Conservation (phyloP, 495 filamentous ascomycete species). For the Aspergillus sclerotioniger region DNA sequence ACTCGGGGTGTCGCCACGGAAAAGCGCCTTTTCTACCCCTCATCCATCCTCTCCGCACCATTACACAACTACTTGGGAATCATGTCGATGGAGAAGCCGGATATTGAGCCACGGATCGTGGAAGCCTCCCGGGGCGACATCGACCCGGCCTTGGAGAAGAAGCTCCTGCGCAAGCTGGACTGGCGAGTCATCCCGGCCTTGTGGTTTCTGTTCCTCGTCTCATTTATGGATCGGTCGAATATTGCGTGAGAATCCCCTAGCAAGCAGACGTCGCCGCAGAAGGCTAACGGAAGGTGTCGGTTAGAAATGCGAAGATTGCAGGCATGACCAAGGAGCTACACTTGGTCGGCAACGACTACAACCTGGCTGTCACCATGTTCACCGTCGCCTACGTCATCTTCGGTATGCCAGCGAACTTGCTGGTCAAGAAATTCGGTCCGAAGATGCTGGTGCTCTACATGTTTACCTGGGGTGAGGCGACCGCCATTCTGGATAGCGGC, state of each 20-base stretch:
- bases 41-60: too few species aligned
- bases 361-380: slow-evolving; percentile 55
- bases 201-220: slow-evolving; percentile 38
- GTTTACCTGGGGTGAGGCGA: slow-evolving; percentile 46
- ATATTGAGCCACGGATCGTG: not conserved
- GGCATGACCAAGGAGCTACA: slow-evolving; percentile 50
- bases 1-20: too few species aligned
- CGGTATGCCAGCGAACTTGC: slow-evolving; percentile 58
- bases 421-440: slow-evolving; percentile 63
- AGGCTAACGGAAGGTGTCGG: not conserved
- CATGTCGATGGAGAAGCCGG: slow-evolving; percentile 1
- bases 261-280: not conserved
- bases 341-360: slow-evolving; percentile 48
- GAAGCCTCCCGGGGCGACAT: not conserved
- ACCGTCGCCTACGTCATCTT: slow-evolving; percentile 59
- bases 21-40: too few species aligned
- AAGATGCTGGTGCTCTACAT: slow-evolving; percentile 46
- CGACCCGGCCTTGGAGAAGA: slow-evolving; percentile 43
- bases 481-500: not conserved
- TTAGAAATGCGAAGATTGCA: slow-evolving; percentile 53
- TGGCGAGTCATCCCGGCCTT: slow-evolving; percentile 34
- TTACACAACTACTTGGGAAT: not conserved
- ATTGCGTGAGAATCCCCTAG: slow-evolving; percentile 28
- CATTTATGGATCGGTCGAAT: slow-evolving; percentile 50
- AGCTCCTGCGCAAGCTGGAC: slow-evolving; percentile 37